Evolutionary conservation across 768 basidiomycete genomes (phyloP).

Genomic region (Auricularia sp.): DNA sequence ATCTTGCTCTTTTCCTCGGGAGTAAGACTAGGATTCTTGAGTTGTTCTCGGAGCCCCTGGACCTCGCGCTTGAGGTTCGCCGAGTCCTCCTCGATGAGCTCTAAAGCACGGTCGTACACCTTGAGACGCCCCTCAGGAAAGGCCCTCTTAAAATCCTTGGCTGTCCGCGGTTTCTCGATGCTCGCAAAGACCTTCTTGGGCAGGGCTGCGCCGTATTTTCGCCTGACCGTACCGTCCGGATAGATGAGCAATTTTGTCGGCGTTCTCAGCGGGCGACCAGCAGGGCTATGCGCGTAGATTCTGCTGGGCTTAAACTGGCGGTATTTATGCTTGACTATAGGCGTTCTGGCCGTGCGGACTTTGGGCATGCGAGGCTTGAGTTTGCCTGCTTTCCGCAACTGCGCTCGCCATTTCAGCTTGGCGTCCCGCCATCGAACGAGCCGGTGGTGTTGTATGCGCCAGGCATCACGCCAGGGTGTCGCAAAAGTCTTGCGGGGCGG

Average conservation of each 20-base stretch:
- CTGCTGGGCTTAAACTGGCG: background rate
- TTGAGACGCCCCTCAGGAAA: background rate
- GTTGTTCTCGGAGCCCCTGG: slow-evolving; percentile 18
- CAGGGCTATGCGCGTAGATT: background rate
- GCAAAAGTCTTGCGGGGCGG: background rate
- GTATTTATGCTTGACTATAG: background rate
- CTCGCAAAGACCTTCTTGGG: background rate
- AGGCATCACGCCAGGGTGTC: background rate
- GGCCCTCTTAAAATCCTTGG: background rate
- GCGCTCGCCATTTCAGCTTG: background rate
- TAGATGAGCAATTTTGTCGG: background rate
- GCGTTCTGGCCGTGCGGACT: background rate
- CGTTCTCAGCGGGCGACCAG: background rate
- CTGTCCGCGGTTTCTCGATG: background rate
- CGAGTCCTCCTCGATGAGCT: slow-evolving; percentile 57
- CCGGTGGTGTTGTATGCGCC: background rate
- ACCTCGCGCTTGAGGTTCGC: slow-evolving; percentile 36
- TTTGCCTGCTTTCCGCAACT: background rate
- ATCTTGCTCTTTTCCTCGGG: slow-evolving; percentile 29
- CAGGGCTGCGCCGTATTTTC: background rate
- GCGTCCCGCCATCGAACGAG: background rate
- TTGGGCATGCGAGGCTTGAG: background rate
- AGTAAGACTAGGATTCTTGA: background rate
- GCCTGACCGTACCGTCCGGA: background rate
- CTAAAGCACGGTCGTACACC: slow-evolving; percentile 71